phyloP scores from a whole-genome alignment of 1,284 basidiomycete genomes.

The Cryptococcus sp. region DNA sequence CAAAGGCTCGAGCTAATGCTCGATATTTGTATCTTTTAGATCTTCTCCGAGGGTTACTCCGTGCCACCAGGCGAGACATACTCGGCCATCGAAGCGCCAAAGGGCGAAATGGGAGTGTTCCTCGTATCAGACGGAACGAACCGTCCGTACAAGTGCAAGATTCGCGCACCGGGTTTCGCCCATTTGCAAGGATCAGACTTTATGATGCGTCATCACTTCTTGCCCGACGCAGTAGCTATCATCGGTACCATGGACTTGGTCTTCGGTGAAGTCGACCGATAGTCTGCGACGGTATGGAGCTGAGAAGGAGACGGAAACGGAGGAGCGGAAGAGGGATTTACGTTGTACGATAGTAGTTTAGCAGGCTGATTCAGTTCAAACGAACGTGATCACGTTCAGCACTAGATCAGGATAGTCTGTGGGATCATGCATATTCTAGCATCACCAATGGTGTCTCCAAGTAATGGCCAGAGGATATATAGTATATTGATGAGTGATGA shows the following conservation, averaged over 20 bases:
- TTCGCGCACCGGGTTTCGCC: constrained; percentile 90
- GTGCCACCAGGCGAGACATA: constrained; percentile 99
- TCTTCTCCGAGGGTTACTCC: constrained; percentile 95
- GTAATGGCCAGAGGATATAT: too few relatives aligned
- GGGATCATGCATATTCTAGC: too few relatives aligned
- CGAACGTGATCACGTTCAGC: background rate
- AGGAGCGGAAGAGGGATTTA: background rate
- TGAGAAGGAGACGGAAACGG: background rate
- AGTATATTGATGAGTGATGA: too few relatives aligned
- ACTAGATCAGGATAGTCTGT: background rate
- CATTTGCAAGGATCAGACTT: constrained; percentile 91
- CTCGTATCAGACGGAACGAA: constrained; percentile 91
- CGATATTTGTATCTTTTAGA: constrained; percentile 51
- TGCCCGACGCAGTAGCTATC: constrained; percentile 88
- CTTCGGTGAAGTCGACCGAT: constrained; percentile 68
- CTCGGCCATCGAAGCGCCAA: constrained; percentile 95
- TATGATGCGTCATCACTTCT: constrained; percentile 80
- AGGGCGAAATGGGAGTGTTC: constrained; percentile 98
- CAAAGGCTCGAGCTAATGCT: too few relatives aligned
- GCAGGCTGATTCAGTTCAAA: background rate
- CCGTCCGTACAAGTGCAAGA: constrained; percentile 90
- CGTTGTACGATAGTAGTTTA: constrained; percentile 10
- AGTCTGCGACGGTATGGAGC: constrained; percentile 7
- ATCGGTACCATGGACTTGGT: constrained; percentile 88
- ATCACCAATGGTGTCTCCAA: too few relatives aligned